These are phyloP conservation scores for Diutina ranongensis DNA, from an alignment of 1,139 yeast species.

Conservation along the genomic window DNA sequence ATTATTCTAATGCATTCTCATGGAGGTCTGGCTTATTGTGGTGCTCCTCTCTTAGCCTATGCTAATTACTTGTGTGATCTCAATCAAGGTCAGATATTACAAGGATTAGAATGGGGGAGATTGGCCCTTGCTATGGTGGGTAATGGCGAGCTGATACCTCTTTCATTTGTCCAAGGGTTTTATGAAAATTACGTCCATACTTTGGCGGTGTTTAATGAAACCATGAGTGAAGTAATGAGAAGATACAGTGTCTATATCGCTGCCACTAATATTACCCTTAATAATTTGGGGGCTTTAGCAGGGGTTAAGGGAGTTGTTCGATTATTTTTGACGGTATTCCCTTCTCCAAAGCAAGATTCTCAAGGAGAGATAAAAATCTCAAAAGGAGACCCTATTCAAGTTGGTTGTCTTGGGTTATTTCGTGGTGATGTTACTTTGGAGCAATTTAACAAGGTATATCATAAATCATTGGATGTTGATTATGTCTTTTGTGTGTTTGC, in stretches of 20 bases:
- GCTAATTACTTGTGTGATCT: conserved; percentile 28
- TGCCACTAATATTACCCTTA: neutral
- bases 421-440: conserved; percentile 13
- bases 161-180: conserved; percentile 27
- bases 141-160: conserved; percentile 21
- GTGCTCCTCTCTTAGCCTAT: conserved; percentile 20
- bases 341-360: neutral
- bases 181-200: conserved; percentile 34
- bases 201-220: conserved; percentile 34
- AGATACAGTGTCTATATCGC: neutral
- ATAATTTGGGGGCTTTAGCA: neutral
- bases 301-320: neutral
- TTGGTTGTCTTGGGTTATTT: conserved; percentile 9
- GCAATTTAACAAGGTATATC: conserved; percentile 9
- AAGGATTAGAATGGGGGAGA: conserved; percentile 19
- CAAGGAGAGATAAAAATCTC: neutral
- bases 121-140: conserved; percentile 31
- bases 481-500: neutral
- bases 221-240: conserved; percentile 25
- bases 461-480: neutral
- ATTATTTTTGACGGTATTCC: neutral
- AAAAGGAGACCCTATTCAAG: neutral
- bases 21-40: conserved; percentile 19
- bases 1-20: conserved; percentile 15
- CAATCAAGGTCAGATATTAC: conserved; percentile 17